These are phyloP conservation scores for Sesbania bispinosa DNA, from an alignment of 306 rosid species.

Conservation along the genomic window DNA sequence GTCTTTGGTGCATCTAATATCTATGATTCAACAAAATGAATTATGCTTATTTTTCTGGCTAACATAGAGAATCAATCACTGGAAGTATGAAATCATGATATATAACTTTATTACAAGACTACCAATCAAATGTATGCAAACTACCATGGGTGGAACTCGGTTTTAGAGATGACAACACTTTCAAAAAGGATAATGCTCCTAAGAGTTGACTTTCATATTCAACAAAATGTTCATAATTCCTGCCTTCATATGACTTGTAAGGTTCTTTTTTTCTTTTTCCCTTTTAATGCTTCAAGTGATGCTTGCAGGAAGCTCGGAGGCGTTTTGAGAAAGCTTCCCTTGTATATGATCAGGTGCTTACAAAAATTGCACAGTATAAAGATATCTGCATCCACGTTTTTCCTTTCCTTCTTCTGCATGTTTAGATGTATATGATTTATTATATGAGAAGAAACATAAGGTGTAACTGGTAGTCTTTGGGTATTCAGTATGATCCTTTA, in stretches of 20 bases:
- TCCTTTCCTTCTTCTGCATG: slow-evolving; percentile 8
- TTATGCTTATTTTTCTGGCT: too few relatives aligned
- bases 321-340: slow-evolving; percentile 80
- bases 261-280: neutral
- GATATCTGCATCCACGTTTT: slow-evolving; percentile 10
- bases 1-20: too few relatives aligned
- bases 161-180: neutral
- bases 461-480: neutral
- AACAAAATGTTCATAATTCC: neutral
- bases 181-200: neutral
- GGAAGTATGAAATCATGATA: neutral
- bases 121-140: neutral
- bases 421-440: neutral
- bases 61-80: too few relatives aligned
- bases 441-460: neutral
- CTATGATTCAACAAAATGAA: too few relatives aligned
- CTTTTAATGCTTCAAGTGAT: slow-evolving; percentile 26
- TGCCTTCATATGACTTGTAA: slow-evolving; percentile 13
- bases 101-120: neutral
- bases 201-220: neutral
- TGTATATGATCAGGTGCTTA: slow-evolving; percentile 64
- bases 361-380: neutral
- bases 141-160: neutral
- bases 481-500: neutral
- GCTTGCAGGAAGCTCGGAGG: slow-evolving; percentile 73